Conservation (phyloP, 1,139 yeast species). For the Geotrichum macrosporum region DNA sequence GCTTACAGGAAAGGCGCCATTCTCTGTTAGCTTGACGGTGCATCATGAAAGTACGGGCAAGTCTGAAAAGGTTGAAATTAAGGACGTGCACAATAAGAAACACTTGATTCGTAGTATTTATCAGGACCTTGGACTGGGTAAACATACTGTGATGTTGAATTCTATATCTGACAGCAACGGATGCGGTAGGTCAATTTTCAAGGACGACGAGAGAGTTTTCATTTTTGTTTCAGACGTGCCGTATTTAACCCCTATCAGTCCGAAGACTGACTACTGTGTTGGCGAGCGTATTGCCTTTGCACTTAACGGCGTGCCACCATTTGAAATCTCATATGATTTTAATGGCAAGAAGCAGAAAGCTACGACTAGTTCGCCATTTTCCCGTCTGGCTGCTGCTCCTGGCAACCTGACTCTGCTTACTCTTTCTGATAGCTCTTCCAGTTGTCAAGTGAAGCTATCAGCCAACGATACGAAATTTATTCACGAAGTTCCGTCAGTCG, state of each 20-base stretch:
- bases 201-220: constrained; percentile 35
- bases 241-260: constrained; percentile 46
- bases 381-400: constrained; percentile 73
- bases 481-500: constrained; percentile 88
- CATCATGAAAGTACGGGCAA: constrained; percentile 52
- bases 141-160: constrained; percentile 54
- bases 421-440: constrained; percentile 69
- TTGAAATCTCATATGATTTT: constrained; percentile 67
- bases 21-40: constrained; percentile 50
- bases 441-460: constrained; percentile 62
- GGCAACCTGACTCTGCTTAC: constrained; percentile 69
- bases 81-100: constrained; percentile 37
- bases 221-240: constrained; percentile 76
- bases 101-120: constrained; percentile 42
- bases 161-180: constrained; percentile 66
- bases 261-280: constrained; percentile 64
- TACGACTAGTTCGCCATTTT: constrained; percentile 52
- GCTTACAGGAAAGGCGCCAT: constrained; percentile 63
- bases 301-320: constrained; percentile 76
- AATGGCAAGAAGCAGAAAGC: constrained; percentile 60
- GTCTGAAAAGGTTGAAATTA: constrained; percentile 40
- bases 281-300: constrained; percentile 83
- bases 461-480: constrained; percentile 40
- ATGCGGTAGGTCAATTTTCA: constrained; percentile 48
- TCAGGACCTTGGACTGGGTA: constrained; percentile 47